Evolutionary conservation across 1,284 basidiomycete genomes (phyloP), one percentile per base, ranked within the genome.

Genomic region (Apiotrichum laibachii): DNA sequence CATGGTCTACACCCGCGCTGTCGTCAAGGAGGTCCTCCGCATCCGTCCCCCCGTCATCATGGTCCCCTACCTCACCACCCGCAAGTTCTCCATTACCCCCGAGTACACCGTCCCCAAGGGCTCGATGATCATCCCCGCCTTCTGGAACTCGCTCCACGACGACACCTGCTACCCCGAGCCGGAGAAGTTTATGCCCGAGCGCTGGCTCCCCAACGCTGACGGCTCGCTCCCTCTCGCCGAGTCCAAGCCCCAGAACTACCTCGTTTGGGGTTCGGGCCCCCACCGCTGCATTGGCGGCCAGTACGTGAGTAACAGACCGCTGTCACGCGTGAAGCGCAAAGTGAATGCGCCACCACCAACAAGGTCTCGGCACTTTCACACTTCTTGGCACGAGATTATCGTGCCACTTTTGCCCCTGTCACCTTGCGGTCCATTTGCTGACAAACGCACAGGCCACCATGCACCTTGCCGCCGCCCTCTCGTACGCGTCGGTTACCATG

Each of bases 71-170:
- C 85, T 85, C 72, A 84, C 90, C 43, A 88, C 84, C 63, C 91
- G 89, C 79, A 78, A 90, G 0, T 98, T 99, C 87, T 92, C 92
- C 37, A 92, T 99, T 79, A 82, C 87, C 52, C 80, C 85, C 21
- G 85, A 89, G 72, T 99, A 99, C 82, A 95, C 89, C 18, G 94
- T 93, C 0, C 95, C 96, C 43, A 85, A 85, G 58, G 86, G 86
- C 67, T 88, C 88, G 73, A 97, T 99, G 91, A 85, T 98, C 71
- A 97, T 99, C 68, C 95, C 95, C 2, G 91, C 90, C n/a, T 90
- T 97, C 81, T 99, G 89, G 81, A 89, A 88, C 73, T 92, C 93
- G 12, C 82, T 97, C 49, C 94, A 98, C 77, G 95, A 99, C 77
- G 85, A 89, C 19, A 81, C 82, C 48, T 86, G 93, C 56, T 99